These are phyloP conservation scores for Cutaneotrichosporon dermatis DNA, from an alignment of 1,284 basidiomycete species.

Conservation along the genomic window DNA sequence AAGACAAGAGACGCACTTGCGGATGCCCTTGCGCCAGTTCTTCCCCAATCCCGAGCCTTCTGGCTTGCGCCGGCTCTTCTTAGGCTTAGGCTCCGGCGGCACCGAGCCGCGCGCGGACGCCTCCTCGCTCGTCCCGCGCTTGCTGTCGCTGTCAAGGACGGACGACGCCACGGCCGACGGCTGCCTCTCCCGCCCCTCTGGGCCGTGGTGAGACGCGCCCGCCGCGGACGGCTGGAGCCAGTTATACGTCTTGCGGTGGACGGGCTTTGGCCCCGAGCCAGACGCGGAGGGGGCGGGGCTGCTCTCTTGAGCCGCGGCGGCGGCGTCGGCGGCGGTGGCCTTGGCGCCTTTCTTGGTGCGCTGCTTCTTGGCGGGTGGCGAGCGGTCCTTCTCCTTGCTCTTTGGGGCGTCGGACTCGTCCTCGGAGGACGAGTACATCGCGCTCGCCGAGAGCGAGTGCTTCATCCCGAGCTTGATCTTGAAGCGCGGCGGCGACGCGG, in stretches of 20 bases:
- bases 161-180: neutral
- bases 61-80: constrained; percentile 18
- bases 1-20: constrained; percentile 33
- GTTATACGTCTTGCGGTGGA: constrained; percentile 37
- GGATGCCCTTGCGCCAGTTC: constrained; percentile 39
- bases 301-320: too few relatives aligned
- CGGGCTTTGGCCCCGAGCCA: neutral
- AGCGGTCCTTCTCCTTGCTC: constrained; percentile 4
- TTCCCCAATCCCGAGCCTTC: constrained; percentile 32
- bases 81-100: neutral
- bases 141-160: neutral
- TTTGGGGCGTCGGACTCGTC: constrained; percentile 11
- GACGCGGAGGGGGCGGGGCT: neutral
- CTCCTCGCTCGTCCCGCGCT: constrained; percentile 5
- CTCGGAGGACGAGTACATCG: constrained; percentile 37
- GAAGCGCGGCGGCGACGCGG: constrained; percentile 36
- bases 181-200: constrained; percentile 16
- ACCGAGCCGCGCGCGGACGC: neutral
- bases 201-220: constrained; percentile 40
- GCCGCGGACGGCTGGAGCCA: constrained; percentile 39
- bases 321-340: too few relatives aligned
- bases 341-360: neutral
- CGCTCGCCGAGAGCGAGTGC: constrained; percentile 8
- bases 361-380: constrained; percentile 15
- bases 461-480: constrained; percentile 35